phyloP scores from a whole-genome alignment of 2,329 filamentous ascomycete genomes.

The Aspergillus novofumigatus region DNA sequence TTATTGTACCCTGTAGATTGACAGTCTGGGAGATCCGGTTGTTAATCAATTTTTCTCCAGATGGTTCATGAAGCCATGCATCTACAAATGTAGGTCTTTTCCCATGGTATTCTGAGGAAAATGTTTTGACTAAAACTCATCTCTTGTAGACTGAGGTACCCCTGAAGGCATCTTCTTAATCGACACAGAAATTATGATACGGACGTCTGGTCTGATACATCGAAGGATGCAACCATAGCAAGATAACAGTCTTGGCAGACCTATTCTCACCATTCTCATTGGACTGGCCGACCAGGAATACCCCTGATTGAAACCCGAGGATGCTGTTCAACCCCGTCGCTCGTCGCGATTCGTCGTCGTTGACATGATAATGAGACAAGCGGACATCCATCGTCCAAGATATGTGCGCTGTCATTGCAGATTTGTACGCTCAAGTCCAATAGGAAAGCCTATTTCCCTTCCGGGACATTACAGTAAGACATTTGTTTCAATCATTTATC shows the following conservation, averaged over 20 bases:
- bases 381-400: not conserved
- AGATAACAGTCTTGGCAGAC: not conserved
- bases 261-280: not conserved
- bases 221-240: not conserved
- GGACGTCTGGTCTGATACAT: not conserved
- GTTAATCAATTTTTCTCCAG: not conserved
- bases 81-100: not conserved
- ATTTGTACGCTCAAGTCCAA: not conserved
- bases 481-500: not conserved
- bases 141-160: not conserved
- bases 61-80: not conserved
- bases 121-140: no score
- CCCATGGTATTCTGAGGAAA: not conserved
- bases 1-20: not conserved
- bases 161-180: not conserved
- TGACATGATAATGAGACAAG: not conserved
- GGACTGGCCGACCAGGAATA: not conserved
- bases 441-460: not conserved
- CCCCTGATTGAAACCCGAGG: not conserved
- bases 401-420: not conserved
- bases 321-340: not conserved
- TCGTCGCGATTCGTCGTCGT: not conserved
- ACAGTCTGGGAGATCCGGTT: not conserved
- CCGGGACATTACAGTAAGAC: not conserved
- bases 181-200: not conserved